These are phyloP conservation scores for Starmerella gropengiesseri DNA, from an alignment of 805 yeast genomes.

Conservation along the genomic window DNA sequence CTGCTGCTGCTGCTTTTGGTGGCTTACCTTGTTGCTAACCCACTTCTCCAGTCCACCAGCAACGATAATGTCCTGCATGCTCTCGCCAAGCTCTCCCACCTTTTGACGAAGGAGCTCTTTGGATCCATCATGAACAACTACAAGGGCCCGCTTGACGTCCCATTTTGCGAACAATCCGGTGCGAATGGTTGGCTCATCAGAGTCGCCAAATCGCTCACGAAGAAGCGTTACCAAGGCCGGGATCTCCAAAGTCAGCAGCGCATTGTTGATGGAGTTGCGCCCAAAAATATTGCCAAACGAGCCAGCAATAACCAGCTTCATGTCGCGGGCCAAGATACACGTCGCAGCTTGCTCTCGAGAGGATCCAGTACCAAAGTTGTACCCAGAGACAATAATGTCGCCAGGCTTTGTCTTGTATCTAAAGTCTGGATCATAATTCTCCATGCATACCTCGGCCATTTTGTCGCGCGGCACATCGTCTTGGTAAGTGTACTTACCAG, in stretches of 20 bases:
- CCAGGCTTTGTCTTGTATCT: slow-evolving; percentile 69
- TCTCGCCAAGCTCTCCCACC: slow-evolving; percentile 92
- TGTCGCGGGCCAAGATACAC: slow-evolving; percentile 88
- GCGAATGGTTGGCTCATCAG: slow-evolving; percentile 72
- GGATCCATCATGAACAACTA: slow-evolving; percentile 57
- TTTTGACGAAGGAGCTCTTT: slow-evolving; percentile 59
- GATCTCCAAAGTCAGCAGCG: slow-evolving; percentile 82
- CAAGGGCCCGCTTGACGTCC: slow-evolving; percentile 82
- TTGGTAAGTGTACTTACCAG: slow-evolving; percentile 97
- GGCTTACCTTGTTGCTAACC: slow-evolving; percentile 40
- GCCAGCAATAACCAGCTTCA: slow-evolving; percentile 87
- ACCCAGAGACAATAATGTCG: slow-evolving; percentile 86
- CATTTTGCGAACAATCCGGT: slow-evolving; percentile 88
- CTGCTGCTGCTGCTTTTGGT: background rate
- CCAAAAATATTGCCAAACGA: slow-evolving; percentile 95
- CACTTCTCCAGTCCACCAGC: slow-evolving; percentile 98
- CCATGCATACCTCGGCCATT: slow-evolving; percentile 99
- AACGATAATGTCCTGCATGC: slow-evolving; percentile 90
- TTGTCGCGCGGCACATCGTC: slow-evolving; percentile 89
- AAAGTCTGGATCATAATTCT: slow-evolving; percentile 89
- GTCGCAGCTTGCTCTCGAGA: slow-evolving; percentile 99
- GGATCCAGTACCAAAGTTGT: slow-evolving; percentile 96
- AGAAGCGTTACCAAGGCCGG: slow-evolving; percentile 73
- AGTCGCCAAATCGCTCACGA: slow-evolving; percentile 51
- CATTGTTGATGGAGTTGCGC: slow-evolving; percentile 93